Evolutionary conservation across 1,139 yeast genomes (phyloP), one percentile per base, ranked within the genome.

Genomic region (Pichia kudriavzevii): DNA sequence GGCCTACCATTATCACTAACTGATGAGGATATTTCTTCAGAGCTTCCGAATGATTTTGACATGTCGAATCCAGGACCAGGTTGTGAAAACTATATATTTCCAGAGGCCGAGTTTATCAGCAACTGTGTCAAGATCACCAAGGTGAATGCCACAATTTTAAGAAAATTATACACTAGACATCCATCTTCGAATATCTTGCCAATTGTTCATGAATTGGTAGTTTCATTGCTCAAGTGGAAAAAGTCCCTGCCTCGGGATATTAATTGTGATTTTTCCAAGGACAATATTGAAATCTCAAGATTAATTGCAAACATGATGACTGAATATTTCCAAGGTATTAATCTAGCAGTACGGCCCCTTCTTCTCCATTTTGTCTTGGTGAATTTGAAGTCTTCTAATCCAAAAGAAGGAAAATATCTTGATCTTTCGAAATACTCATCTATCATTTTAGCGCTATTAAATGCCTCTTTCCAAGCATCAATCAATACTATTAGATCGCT

Each of bases 301-400:
- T 61, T 81, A 19, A 75, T 76, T 14, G 85, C 83, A 7, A 84
- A 83, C 52, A 67, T 83, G 48, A 80, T 80, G 77, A 80, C 93
- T 3, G 94, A 83, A 52, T 84, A 82, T 55, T 82, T 80, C 51
- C 93, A 83, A 54, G 94, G 94, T 39, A 71, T 83, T 53, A 84
- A 84, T 49, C 60, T 84, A 31, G 88, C 94, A 0, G 88, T 84
- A 2, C 60, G 95, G 35, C 94, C 94, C 3, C 61, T 84, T 29
- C 58, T 84, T 31, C 79, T 82, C 49, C 93, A 83, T 56, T 82
- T 84, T 56, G 85, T 87, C 0, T 71, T 83, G 9, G 69, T 77
- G 40, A 81, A 83, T 45, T 60, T 76, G 35, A 75, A 68, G 50
- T 60, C 61, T 4, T 58, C 53, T 15, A 60, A 57, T 37, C 62